A percentile compares a stretch with the other conserved stretches of the same genome.
Evolutionary conservation across 495 filamentous ascomycete genomes (phyloP).

Genomic region (Articulospora tetracladia): DNA sequence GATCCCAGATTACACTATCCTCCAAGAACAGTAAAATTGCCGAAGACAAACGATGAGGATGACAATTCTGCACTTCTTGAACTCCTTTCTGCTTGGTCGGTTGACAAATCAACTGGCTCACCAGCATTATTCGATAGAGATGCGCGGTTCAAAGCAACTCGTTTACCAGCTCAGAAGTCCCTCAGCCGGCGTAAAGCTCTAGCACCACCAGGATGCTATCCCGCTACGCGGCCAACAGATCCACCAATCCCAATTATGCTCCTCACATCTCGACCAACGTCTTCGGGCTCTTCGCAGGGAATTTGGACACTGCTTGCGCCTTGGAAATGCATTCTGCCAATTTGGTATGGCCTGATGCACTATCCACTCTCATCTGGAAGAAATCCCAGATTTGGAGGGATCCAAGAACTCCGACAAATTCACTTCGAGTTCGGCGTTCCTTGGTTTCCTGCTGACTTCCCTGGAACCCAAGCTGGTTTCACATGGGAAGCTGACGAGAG

Average conservation of each 20-base stretch:
- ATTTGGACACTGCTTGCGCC: conserved; percentile 85
- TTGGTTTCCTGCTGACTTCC: conserved; percentile 89
- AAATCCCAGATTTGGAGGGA: conserved; percentile 76
- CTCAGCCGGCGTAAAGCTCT: conserved; percentile 81
- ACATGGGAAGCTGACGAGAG: conserved; percentile 70
- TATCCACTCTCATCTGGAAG: conserved; percentile 78
- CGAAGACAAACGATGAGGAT: conserved; percentile 47
- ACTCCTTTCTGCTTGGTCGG: conserved; percentile 64
- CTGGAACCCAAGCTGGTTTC: conserved; percentile 76
- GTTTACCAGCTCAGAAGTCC: conserved; percentile 74
- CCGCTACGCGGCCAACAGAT: conserved; percentile 60
- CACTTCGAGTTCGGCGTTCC: conserved; percentile 73
- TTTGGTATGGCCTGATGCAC: conserved; percentile 87
- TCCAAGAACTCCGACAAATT: conserved; percentile 76
- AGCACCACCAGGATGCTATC: conserved; percentile 58
- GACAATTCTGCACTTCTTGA: conserved; percentile 39
- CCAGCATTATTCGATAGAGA: conserved; percentile 65
- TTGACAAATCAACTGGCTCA: conserved; percentile 53
- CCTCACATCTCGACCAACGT: conserved; percentile 50
- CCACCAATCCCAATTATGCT: conserved; percentile 78
- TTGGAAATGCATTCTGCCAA: conserved; percentile 82
- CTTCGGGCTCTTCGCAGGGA: conserved; percentile 49
- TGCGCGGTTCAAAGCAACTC: conserved; percentile 51
- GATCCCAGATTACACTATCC: conserved; percentile 84
- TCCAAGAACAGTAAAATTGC: conserved; percentile 38